Evolutionary conservation across 495 filamentous ascomycete genomes (phyloP), one percentile per base, ranked within the genome.

Genomic region (Penicillium cosmopolitanum): DNA sequence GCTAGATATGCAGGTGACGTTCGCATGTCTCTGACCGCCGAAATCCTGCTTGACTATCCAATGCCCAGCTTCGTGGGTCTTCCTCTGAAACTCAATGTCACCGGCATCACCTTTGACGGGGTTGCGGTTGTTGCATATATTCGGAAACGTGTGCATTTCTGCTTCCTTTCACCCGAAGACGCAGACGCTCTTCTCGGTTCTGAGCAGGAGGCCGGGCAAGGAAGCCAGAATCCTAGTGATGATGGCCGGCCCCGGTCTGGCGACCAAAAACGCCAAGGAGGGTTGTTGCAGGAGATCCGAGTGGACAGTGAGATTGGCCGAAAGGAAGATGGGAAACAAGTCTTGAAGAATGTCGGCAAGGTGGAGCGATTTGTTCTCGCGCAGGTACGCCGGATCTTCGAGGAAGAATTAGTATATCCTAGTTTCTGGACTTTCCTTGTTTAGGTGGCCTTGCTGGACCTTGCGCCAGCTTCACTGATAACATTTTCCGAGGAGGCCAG

Each of bases 401-500:
- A 98, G 74, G 95, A 97, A 68, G 95, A 98, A 73, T 90, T 98
- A 71, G 93, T 98, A 21, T 98, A 93, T 77, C 95, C 95, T 40
- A 97, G 93, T 71, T 98, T 92, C 74, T 97, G 93, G 92, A 98
- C 94, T 2, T 97, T 98, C 70, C 76, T 98, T 57, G 86, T 98
- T 38, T 62, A 47, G 33, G 25, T 25, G 5, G 15, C 15, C 21
- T 13, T 10, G 23, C 9, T 48, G 42, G 8, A 46, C 23, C 21
- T 28, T 10, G 11, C 23, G 15, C 21, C 46, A 5, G 15, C 21
- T 28, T 48, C 19, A 23, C 46, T 51, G 19, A 6, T 7, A 34
- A 13, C 4, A 36, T 44, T 19, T n/a, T n/a, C 10, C 11, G 50
- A 18, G 1, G 28, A 31, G 33, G 36, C 25, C 40, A 23, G 35